phyloP scores from a whole-genome alignment of 2,329 filamentous ascomycete genomes.

The Albifimbria verrucaria region DNA sequence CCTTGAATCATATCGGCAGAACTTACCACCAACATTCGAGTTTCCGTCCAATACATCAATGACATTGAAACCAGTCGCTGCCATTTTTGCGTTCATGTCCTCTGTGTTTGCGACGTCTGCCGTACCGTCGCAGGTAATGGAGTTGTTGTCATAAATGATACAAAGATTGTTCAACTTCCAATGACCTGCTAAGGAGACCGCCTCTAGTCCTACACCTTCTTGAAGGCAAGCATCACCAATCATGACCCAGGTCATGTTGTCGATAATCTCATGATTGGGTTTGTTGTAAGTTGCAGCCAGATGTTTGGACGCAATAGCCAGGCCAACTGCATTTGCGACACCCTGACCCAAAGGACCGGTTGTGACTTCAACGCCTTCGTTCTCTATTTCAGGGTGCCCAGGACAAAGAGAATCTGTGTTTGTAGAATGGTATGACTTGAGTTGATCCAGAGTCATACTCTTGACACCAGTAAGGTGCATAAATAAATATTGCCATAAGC shows the following conservation, averaged over 20 bases:
- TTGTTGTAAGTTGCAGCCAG: slow-evolving; percentile 51
- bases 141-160: slow-evolving; percentile 60
- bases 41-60: slow-evolving; percentile 45
- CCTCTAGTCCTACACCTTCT: slow-evolving; percentile 56
- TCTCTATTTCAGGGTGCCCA: slow-evolving; percentile 56
- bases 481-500: slow-evolving; percentile 2
- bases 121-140: slow-evolving; percentile 52
- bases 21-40: slow-evolving; percentile 36
- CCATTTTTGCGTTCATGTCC: slow-evolving; percentile 51
- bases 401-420: slow-evolving; percentile 48
- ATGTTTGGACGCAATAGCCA: slow-evolving; percentile 56
- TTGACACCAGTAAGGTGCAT: slow-evolving; percentile 2
- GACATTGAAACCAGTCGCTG: slow-evolving; percentile 47
- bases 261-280: slow-evolving; percentile 43
- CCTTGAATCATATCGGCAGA: background rate
- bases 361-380: slow-evolving; percentile 55
- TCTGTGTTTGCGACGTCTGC: slow-evolving; percentile 46
- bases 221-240: slow-evolving; percentile 56
- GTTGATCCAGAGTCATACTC: slow-evolving; percentile 2
- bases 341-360: slow-evolving; percentile 59
- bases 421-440: slow-evolving; percentile 40
- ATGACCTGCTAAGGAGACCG: slow-evolving; percentile 54
- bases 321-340: slow-evolving; percentile 57
- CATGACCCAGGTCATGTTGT: slow-evolving; percentile 54
- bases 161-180: slow-evolving; percentile 53